Evolutionary conservation across 2,329 filamentous ascomycete genomes (phyloP), one percentile per base, ranked within the genome.

Genomic region (Fusarium subtropicale): DNA sequence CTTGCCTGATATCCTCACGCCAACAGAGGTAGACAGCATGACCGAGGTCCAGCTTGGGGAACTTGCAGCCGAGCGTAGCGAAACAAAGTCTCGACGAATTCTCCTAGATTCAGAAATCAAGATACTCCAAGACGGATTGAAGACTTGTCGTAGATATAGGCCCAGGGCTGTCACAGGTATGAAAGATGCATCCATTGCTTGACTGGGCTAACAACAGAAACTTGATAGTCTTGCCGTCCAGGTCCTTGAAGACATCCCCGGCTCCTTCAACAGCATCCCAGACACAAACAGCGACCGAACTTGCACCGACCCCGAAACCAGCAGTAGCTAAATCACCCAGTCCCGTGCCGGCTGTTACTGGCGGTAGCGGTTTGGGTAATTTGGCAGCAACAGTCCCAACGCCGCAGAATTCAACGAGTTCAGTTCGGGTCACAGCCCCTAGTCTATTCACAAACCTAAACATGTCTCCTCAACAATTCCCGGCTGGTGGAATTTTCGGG

Each of bases 1-100:
- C 3, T 60, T 86, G 1, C 77, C 79, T 1, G 55, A 63, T 0
- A 82, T 86, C 4, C 75, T 86, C 33, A 82, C 79, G 0, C 76
- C 81, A 2, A 75, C 73, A 1, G 72, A 69, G 1, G 78, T 85
- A 10, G 39, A 58, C 52, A 44, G 7, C 5, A 36, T 55, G 30
- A 13, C 16, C 9, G 38, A 45, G 6, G 15, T 8, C 5, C 10
- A 31, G 3, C 52, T 55, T 6, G 13, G 18, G 9, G 39, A 46
- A 1, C 52, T 55, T 6, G 39, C 52, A 12, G 30, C 39, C 7
- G 52, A 55, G 5, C 52, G 8, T 13, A 45, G 13, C 4, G 13
- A 46, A 7, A 46, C 39, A 2, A 46, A 18, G 1, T 45, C 52
- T 28, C 52, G 52, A 1, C 26, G 52, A 46, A 1, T 4, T 1